These are phyloP conservation scores for Fusarium setosum DNA, from an alignment of 2,329 filamentous ascomycete genomes.

Conservation along the genomic window DNA sequence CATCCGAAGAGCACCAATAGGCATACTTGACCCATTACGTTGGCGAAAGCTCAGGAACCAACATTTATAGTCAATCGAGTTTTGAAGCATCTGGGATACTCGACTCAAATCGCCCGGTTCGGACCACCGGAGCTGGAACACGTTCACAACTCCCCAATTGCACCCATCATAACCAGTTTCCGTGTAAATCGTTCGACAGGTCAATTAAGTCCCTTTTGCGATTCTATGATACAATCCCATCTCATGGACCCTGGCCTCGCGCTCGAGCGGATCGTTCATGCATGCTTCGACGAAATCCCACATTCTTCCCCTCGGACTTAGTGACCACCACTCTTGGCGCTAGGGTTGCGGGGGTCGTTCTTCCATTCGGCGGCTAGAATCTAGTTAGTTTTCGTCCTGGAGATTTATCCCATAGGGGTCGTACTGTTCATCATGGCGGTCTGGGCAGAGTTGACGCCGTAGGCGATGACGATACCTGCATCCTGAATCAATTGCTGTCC, in stretches of 20 bases:
- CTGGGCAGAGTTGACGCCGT: conserved; percentile 89
- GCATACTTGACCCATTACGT: not conserved
- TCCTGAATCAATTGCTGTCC: conserved; percentile 41
- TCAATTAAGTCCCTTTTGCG: conserved; percentile 49
- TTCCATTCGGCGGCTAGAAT: conserved; percentile 88
- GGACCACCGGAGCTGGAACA: conserved; percentile 4
- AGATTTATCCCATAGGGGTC: conserved; percentile 7
- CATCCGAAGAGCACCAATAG: too few relatives aligned
- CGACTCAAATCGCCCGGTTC: conserved; percentile 1
- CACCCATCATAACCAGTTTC: conserved; percentile 1
- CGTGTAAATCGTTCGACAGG: conserved; percentile 40
- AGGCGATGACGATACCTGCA: conserved; percentile 84
- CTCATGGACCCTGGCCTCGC: conserved; percentile 36
- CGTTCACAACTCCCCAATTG: not conserved
- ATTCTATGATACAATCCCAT: conserved; percentile 58
- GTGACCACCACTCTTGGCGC: conserved; percentile 61
- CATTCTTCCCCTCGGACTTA: conserved; percentile 48
- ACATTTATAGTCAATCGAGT: not conserved
- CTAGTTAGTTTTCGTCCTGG: conserved; percentile 41
- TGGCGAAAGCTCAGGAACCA: not conserved
- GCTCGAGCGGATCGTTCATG: conserved; percentile 43
- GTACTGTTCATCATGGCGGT: conserved; percentile 82
- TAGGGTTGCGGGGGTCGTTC: conserved; percentile 94
- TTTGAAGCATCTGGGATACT: not conserved
- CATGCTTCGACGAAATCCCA: conserved; percentile 39